Evolutionary conservation across 495 filamentous ascomycete species (phyloP).

Genomic region (Talaromyces proteolyticus): DNA sequence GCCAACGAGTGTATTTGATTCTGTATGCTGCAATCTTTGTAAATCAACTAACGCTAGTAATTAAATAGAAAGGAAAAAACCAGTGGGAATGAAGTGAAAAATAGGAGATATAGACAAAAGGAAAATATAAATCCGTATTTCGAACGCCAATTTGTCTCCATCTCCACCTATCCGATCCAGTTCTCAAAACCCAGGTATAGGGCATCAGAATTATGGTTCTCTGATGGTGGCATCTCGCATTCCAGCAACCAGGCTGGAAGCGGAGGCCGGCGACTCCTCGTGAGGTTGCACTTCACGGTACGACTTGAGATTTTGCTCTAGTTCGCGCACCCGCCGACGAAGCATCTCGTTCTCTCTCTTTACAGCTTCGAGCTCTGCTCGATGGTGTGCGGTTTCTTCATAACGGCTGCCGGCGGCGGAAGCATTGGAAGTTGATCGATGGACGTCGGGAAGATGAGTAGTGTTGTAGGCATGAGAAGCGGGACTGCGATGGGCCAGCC

Average conservation of each 20-base stretch:
- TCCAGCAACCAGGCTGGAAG: neutral
- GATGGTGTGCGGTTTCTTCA: conserved; percentile 65
- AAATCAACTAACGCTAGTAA: no score
- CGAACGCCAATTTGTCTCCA: no score
- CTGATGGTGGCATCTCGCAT: conserved; percentile 9
- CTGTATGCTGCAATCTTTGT: no score
- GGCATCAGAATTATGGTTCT: neutral
- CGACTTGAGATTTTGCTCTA: conserved; percentile 48
- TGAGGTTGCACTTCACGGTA: conserved; percentile 10
- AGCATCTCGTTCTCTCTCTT: conserved; percentile 79
- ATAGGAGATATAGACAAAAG: no score
- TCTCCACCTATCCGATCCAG: no score
- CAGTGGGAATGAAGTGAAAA: no score
- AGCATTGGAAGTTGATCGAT: conserved; percentile 17
- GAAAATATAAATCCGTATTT: no score
- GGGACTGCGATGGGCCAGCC: conserved; percentile 23
- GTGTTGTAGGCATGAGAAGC: conserved; percentile 23
- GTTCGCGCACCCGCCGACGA: conserved; percentile 64
- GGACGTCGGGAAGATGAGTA: conserved; percentile 6
- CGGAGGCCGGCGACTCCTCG: neutral
- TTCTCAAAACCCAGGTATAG: neutral
- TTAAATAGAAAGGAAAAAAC: no score
- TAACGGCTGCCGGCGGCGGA: conserved; percentile 42
- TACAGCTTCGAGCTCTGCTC: conserved; percentile 63
- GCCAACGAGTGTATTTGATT: no score